These are phyloP conservation scores for Penicillium waksmanii DNA, from an alignment of 495 filamentous ascomycete genomes.

Conservation along the genomic window DNA sequence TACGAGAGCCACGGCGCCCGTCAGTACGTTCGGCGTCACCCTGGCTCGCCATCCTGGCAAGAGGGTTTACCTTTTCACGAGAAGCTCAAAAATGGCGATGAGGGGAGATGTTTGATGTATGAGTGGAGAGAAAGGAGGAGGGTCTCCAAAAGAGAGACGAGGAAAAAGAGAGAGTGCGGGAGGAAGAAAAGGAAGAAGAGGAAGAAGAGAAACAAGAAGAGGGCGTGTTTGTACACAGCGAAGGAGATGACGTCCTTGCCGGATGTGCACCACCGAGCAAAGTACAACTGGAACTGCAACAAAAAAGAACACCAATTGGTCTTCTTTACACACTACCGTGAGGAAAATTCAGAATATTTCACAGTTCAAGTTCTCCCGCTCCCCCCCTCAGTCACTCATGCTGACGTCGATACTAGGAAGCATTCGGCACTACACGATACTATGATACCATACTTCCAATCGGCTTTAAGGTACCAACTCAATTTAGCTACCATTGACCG, in stretches of 20 bases:
- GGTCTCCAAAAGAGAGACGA: background rate
- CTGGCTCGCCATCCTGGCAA: conserved; percentile 21
- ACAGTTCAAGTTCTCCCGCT: background rate
- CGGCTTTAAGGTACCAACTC: no score
- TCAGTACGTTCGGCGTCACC: conserved; percentile 25
- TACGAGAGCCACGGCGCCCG: conserved; percentile 32
- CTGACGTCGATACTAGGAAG: conserved; percentile 41
- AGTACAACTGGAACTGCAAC: background rate
- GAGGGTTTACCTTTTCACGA: background rate
- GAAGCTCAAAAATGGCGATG: background rate
- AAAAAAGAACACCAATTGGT: background rate
- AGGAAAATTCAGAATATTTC: background rate
- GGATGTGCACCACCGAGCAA: background rate
- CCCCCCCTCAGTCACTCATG: conserved; percentile 31
- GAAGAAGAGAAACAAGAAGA: background rate
- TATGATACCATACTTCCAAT: no score
- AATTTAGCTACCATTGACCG: conserved; percentile 15
- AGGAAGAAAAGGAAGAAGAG: background rate
- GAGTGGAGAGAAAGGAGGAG: background rate
- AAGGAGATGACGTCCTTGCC: background rate
- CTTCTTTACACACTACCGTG: background rate
- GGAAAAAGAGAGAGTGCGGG: background rate
- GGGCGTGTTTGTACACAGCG: background rate
- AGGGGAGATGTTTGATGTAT: no score
- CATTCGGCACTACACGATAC: no score